Conservation (phyloP, 257 asterid genomes). For the Perilla frutescens region DNA sequence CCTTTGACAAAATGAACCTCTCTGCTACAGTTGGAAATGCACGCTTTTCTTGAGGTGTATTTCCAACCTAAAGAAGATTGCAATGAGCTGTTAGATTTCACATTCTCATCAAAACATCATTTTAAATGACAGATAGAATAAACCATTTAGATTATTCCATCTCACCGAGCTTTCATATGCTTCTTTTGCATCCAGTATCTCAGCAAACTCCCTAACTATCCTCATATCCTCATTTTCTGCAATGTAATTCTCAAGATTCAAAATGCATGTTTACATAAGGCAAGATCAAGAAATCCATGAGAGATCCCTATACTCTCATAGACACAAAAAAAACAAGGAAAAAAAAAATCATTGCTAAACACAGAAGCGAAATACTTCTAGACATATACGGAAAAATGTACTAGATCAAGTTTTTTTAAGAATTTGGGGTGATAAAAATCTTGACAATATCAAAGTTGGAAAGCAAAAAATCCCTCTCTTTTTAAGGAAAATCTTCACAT, state of each 20-base stretch:
- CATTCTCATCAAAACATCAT: constrained; percentile 16
- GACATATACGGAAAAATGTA: neutral
- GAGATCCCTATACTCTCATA: neutral
- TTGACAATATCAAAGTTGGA: neutral
- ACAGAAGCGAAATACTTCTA: neutral
- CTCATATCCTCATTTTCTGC: constrained; percentile 80
- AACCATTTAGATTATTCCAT: neutral
- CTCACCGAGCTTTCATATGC: constrained; percentile 57
- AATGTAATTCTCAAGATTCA: constrained; percentile 47
- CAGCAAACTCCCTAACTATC: constrained; percentile 68
- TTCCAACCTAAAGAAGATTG: constrained; percentile 42
- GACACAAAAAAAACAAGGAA: neutral
- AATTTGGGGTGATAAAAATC: neutral
- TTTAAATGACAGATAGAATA: neutral
- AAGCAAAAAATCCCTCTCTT: constrained; percentile 1
- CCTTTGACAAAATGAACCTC: constrained; percentile 49
- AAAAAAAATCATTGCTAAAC: neutral
- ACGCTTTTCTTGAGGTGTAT: constrained; percentile 39
- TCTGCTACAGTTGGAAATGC: constrained; percentile 56
- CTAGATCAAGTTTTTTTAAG: neutral
- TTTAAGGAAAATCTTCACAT: neutral
- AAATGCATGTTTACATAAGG: constrained; percentile 5
- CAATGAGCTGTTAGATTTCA: constrained; percentile 24
- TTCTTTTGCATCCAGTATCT: constrained; percentile 74
- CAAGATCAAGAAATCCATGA: neutral